phyloP scores from a whole-genome alignment of 2,329 filamentous ascomycete genomes.

The Elsinoe australis region DNA sequence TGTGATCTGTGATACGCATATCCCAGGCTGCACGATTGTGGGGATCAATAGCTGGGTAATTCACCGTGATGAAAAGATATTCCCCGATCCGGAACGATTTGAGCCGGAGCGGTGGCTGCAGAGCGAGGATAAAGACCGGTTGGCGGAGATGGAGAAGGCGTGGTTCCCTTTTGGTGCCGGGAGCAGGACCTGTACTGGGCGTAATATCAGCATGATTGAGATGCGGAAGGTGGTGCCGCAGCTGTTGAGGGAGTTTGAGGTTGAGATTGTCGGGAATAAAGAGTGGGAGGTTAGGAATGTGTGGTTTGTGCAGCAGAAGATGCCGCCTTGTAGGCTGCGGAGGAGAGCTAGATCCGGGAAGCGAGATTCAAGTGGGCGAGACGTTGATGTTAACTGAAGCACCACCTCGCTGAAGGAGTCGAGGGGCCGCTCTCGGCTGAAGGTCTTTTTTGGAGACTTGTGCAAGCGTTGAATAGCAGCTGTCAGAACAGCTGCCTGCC shows the following conservation, averaged over 20 bases:
- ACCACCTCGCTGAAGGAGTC: too few species aligned
- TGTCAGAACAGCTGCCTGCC: too few species aligned
- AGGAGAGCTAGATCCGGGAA: too few species aligned
- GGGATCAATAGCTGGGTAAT: slow-evolving; percentile 18
- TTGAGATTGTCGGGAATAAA: slow-evolving; percentile 23
- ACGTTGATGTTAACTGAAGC: too few species aligned
- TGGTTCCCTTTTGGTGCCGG: slow-evolving; percentile 29
- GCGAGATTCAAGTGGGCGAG: too few species aligned
- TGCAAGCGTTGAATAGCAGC: too few species aligned
- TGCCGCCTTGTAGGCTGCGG: too few species aligned
- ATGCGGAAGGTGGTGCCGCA: slow-evolving; percentile 28
- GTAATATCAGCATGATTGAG: slow-evolving; percentile 27
- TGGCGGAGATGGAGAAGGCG: background rate
- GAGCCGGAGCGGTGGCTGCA: slow-evolving; percentile 23
- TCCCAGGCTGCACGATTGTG: slow-evolving; percentile 21
- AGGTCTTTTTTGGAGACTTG: too few species aligned
- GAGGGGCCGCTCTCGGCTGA: too few species aligned
- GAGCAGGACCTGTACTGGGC: slow-evolving; percentile 30
- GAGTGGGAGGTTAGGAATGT: slow-evolving; percentile 19
- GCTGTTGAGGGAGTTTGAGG: slow-evolving; percentile 24
- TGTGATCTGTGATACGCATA: slow-evolving; percentile 15
- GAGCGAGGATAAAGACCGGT: slow-evolving; percentile 29
- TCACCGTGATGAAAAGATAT: slow-evolving; percentile 19
- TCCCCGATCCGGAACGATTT: slow-evolving; percentile 26
- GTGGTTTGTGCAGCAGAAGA: background rate